A percentile compares a stretch with the other conserved stretches of the same genome.
Conservation (phyloP, 2,329 filamentous ascomycete genomes). For the Mycosphaerella arachidis region DNA sequence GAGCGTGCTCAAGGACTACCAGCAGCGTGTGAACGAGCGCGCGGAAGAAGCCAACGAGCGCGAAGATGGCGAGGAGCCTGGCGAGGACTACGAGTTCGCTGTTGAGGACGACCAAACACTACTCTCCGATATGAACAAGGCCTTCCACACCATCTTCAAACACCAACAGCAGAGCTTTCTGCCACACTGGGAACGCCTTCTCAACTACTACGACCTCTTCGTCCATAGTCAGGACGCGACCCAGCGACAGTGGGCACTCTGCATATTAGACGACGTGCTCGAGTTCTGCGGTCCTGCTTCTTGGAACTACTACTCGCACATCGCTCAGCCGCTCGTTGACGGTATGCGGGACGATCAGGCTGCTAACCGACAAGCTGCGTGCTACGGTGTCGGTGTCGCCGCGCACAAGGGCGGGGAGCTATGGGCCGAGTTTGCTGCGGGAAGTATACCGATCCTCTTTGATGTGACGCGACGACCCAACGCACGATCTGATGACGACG, state of each 20-base stretch:
- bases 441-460: slow-evolving; percentile 76
- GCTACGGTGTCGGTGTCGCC: slow-evolving; percentile 92
- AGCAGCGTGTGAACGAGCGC: slow-evolving; percentile 75
- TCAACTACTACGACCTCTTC: slow-evolving; percentile 81
- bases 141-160: slow-evolving; percentile 98
- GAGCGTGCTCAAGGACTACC: slow-evolving; percentile 87
- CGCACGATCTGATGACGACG: slow-evolving; percentile 83
- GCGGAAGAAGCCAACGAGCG: slow-evolving; percentile 78
- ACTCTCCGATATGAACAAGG: slow-evolving; percentile 99
- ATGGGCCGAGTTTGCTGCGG: slow-evolving; percentile 84
- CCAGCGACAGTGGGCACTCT: slow-evolving; percentile 96
- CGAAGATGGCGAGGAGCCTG: slow-evolving; percentile 70
- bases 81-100: slow-evolving; percentile 79
- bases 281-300: slow-evolving; percentile 92
- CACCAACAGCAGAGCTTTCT: slow-evolving; percentile 84
- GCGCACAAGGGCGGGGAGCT: slow-evolving; percentile 83
- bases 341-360: slow-evolving; percentile 82
- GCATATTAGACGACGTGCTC: slow-evolving; percentile 96
- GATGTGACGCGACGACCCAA: slow-evolving; percentile 76
- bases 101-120: slow-evolving; percentile 97
- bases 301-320: slow-evolving; percentile 79
- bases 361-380: slow-evolving; percentile 90
- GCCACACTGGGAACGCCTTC: slow-evolving; percentile 78
- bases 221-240: slow-evolving; percentile 77
- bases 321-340: slow-evolving; percentile 78